phyloP scores from a whole-genome alignment of 352 stramenopile genomes.

The Phytophthora colocasiae region DNA sequence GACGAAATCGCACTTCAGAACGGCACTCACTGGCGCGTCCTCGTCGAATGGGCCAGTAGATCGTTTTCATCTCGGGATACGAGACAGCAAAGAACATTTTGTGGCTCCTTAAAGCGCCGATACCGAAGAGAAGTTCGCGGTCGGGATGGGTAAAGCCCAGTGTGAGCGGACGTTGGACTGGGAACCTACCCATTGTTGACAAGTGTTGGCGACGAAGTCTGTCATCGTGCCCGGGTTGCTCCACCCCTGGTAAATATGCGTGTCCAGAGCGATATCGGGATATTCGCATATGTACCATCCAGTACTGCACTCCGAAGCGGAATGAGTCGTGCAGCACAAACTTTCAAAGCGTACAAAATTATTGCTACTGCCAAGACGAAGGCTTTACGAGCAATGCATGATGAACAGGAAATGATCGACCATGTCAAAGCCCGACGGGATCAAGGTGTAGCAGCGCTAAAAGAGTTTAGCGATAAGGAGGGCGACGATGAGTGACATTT shows the following conservation, averaged over 20 bases:
- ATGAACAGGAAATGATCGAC: too few species aligned
- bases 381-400: too few species aligned
- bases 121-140: slow-evolving; percentile 37
- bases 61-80: slow-evolving; percentile 57
- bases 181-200: slow-evolving; percentile 47
- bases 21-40: slow-evolving; percentile 49
- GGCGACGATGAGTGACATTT: too few species aligned
- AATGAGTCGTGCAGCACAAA: too few species aligned
- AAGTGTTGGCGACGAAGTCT: slow-evolving; percentile 92
- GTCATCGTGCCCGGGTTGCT: slow-evolving; percentile 71
- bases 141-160: slow-evolving; percentile 64
- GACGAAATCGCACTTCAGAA: slow-evolving; percentile 57
- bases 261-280: slow-evolving; percentile 94
- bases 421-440: too few species aligned
- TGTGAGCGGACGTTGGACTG: slow-evolving; percentile 43
- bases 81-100: slow-evolving; percentile 59
- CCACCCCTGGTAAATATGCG: slow-evolving; percentile 95
- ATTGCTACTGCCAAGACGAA: too few species aligned
- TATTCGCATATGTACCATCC: slow-evolving; percentile 73
- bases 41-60: slow-evolving; percentile 58
- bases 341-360: too few species aligned
- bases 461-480: too few species aligned
- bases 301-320: slow-evolving; percentile 36
- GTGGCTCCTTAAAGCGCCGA: slow-evolving; percentile 52
- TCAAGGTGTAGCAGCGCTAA: too few species aligned